A percentile compares a stretch with the other conserved stretches of the same genome.
Conservation (phyloP, 129 eudicot species). For the Flaveria ramosissima region DNA sequence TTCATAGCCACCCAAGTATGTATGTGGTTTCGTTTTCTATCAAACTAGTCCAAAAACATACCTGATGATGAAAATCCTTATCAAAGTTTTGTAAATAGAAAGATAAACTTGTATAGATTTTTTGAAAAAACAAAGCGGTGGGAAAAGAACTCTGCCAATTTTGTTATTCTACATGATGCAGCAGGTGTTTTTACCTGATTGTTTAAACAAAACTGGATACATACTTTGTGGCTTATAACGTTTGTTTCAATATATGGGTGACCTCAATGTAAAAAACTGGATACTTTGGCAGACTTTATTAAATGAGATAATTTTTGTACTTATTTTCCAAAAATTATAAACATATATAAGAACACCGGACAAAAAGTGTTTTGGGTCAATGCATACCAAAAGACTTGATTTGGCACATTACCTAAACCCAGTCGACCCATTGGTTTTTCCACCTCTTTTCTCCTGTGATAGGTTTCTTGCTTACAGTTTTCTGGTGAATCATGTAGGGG, state of each 20-base stretch:
- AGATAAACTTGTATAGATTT: neutral
- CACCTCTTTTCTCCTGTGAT: constrained; percentile 3
- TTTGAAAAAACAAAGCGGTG: neutral
- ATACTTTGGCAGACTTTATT: neutral
- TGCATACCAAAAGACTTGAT: neutral
- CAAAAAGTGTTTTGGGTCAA: neutral
- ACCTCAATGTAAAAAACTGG: neutral
- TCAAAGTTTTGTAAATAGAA: neutral
- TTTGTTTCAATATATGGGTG: neutral
- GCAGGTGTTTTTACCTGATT: neutral
- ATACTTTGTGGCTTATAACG: neutral
- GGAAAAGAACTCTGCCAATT: too few species aligned
- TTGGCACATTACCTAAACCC: neutral
- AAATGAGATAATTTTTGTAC: neutral
- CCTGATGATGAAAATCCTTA: neutral
- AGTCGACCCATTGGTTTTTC: too few species aligned
- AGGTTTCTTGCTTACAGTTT: neutral
- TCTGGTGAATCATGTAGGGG: constrained; percentile 54
- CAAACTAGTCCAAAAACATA: neutral
- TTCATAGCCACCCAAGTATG: constrained; percentile 3
- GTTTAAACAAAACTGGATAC: neutral
- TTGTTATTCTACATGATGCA: neutral
- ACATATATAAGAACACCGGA: neutral
- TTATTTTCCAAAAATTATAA: neutral
- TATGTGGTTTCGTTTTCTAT: neutral